Evolutionary conservation across 345 rosid genomes (phyloP).

Genomic region (Barbarea vulgaris): DNA sequence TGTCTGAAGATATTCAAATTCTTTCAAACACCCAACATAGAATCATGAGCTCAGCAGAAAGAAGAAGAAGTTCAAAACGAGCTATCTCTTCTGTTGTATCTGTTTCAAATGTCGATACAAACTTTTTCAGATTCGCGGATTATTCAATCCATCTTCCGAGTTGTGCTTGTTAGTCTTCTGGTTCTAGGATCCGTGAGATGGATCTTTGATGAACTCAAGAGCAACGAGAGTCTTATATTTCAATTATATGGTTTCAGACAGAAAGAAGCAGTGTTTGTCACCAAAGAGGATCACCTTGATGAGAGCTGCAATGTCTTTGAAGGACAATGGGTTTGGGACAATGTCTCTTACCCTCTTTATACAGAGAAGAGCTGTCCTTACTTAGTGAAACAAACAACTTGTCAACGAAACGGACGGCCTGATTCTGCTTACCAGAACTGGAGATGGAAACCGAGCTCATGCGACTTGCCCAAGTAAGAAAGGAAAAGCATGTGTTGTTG

Average conservation of each 20-base stretch:
- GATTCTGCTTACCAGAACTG: constrained; percentile 80
- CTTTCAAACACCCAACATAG: constrained; percentile 6
- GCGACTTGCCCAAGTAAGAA: constrained; percentile 71
- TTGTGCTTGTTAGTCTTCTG: constrained; percentile 54
- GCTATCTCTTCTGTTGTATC: not conserved
- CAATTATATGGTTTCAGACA: constrained; percentile 35
- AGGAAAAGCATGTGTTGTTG: not conserved
- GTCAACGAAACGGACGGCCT: constrained; percentile 77
- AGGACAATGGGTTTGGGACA: constrained; percentile 94
- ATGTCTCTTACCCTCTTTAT: constrained; percentile 71
- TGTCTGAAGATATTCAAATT: constrained; percentile 40
- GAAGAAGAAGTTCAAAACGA: constrained; percentile 17
- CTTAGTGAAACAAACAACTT: constrained; percentile 85
- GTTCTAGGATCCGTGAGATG: constrained; percentile 56
- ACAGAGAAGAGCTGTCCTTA: constrained; percentile 80
- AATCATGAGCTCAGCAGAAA: constrained; percentile 12
- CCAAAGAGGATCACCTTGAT: constrained; percentile 53
- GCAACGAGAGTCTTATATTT: constrained; percentile 45
- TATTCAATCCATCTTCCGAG: constrained; percentile 60
- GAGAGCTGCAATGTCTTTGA: constrained; percentile 73
- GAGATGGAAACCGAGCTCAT: constrained; percentile 83
- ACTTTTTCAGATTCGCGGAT: constrained; percentile 47
- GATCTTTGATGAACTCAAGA: constrained; percentile 60
- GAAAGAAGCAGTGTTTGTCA: constrained; percentile 51
- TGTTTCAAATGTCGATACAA: constrained; percentile 46